phyloP scores from a whole-genome alignment of 176 grass and related monocot species.

The Typha latifolia region DNA sequence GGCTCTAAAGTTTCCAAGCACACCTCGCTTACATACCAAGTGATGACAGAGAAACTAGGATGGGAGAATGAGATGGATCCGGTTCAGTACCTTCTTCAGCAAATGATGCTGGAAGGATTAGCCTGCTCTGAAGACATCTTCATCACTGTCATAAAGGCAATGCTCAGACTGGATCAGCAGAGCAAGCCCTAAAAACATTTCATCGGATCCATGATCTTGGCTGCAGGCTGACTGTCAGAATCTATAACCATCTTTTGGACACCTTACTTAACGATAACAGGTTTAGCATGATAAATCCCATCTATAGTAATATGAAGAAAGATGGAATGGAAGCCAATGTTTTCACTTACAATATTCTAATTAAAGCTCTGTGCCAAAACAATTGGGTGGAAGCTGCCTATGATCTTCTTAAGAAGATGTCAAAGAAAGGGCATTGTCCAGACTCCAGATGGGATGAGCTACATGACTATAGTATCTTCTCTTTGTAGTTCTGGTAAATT shows the following conservation, averaged over 20 bases:
- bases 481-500: slow-evolving; percentile 53
- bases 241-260: slow-evolving; percentile 82
- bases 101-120: slow-evolving; percentile 54
- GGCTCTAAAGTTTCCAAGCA: not conserved
- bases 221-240: slow-evolving; percentile 36
- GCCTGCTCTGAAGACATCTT: slow-evolving; percentile 46
- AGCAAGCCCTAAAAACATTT: slow-evolving; percentile 68
- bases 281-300: slow-evolving; percentile 35
- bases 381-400: slow-evolving; percentile 46
- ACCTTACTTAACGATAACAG: slow-evolving; percentile 55
- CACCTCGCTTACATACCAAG: slow-evolving; percentile 34
- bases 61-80: slow-evolving; percentile 45
- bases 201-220: slow-evolving; percentile 65
- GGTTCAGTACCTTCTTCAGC: slow-evolving; percentile 62
- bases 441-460: slow-evolving; percentile 67
- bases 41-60: slow-evolving; percentile 48
- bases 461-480: slow-evolving; percentile 40
- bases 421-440: slow-evolving; percentile 47
- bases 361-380: slow-evolving; percentile 79
- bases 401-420: slow-evolving; percentile 70
- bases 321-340: slow-evolving; percentile 52
- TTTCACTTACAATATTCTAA: slow-evolving; percentile 73
- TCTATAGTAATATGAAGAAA: slow-evolving; percentile 59
- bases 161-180: slow-evolving; percentile 37
- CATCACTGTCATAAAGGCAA: slow-evolving; percentile 40